A percentile compares a stretch with the other conserved stretches of the same genome.
These are phyloP conservation scores for Aspergillus asperescens DNA, from an alignment of 495 filamentous ascomycete genomes.

Conservation along the genomic window DNA sequence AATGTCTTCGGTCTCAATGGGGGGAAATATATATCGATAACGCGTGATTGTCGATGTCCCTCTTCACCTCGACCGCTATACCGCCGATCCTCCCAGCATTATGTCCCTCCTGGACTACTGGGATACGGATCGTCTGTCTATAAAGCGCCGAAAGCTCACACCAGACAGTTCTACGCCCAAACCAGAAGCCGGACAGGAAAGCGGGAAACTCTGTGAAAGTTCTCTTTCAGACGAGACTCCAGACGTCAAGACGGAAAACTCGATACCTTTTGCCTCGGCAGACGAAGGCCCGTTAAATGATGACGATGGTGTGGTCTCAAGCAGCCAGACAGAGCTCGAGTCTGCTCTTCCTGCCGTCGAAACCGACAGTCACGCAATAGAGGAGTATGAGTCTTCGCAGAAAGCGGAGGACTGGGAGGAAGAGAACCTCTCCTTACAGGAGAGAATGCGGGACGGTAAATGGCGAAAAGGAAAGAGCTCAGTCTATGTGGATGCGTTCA, in stretches of 20 bases:
- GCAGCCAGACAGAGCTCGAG: conserved; percentile 65
- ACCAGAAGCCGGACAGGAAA: neutral
- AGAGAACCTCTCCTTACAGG: conserved; percentile 33
- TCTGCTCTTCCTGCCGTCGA: conserved; percentile 64
- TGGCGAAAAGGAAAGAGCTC: conserved; percentile 69
- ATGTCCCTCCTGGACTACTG: conserved; percentile 45
- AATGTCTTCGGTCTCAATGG: neutral
- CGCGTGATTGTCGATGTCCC: neutral
- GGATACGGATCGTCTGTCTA: conserved; percentile 32
- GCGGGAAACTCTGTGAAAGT: neutral
- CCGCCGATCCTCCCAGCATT: neutral
- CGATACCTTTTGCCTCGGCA: conserved; percentile 14
- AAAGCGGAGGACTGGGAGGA: conserved; percentile 28
- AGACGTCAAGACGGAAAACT: neutral
- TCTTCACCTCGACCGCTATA: neutral
- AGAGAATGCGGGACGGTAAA: conserved; percentile 48
- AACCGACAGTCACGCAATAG: conserved; percentile 65
- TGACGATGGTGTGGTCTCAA: conserved; percentile 29
- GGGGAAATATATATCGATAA: conserved; percentile 12
- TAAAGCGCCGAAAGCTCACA: conserved; percentile 32
- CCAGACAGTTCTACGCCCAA: neutral
- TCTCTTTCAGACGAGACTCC: conserved; percentile 3
- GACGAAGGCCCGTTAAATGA: conserved; percentile 31
- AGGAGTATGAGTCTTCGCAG: conserved; percentile 67
- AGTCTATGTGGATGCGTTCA: conserved; percentile 97